These are phyloP conservation scores for Penicillium glabrum DNA, from an alignment of 2,329 filamentous ascomycete species.

Conservation along the genomic window DNA sequence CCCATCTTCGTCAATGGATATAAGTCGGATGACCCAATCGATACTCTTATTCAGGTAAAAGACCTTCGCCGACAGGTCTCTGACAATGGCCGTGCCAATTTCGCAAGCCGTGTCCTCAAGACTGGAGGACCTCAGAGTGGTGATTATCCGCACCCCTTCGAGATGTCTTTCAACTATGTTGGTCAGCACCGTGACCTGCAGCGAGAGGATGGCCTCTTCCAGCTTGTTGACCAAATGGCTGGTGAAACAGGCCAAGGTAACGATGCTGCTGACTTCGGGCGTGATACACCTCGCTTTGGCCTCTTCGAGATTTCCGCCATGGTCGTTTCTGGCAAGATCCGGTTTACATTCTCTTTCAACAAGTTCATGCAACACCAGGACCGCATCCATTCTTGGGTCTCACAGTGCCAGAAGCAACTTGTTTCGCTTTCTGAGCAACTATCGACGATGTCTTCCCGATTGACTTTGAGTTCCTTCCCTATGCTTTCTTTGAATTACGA, in stretches of 20 bases:
- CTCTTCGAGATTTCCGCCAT: slow-evolving; percentile 56
- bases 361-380: slow-evolving; percentile 48
- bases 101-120: slow-evolving; percentile 33
- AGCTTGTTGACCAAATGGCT: slow-evolving; percentile 46
- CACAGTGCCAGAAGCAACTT: slow-evolving; percentile 37
- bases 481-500: slow-evolving; percentile 47
- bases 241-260: slow-evolving; percentile 48
- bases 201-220: slow-evolving; percentile 45
- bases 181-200: slow-evolving; percentile 45
- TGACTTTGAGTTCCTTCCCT: slow-evolving; percentile 47
- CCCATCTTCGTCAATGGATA: slow-evolving; percentile 40
- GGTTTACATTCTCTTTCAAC: slow-evolving; percentile 54
- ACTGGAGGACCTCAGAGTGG: slow-evolving; percentile 31
- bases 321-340: slow-evolving; percentile 47
- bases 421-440: slow-evolving; percentile 28
- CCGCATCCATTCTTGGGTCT: slow-evolving; percentile 46
- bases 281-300: slow-evolving; percentile 47
- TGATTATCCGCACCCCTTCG: slow-evolving; percentile 43
- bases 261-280: slow-evolving; percentile 47
- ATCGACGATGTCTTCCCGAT: slow-evolving; percentile 20
- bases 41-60: slow-evolving; percentile 39
- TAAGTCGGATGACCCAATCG: slow-evolving; percentile 26
- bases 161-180: slow-evolving; percentile 46
- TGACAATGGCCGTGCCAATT: slow-evolving; percentile 41
- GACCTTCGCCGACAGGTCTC: slow-evolving; percentile 37